A percentile compares a stretch with the other conserved stretches of the same genome.
Evolutionary conservation across 2,329 filamentous ascomycete genomes (phyloP).

Genomic region (Hypoxylon rubiginosum): DNA sequence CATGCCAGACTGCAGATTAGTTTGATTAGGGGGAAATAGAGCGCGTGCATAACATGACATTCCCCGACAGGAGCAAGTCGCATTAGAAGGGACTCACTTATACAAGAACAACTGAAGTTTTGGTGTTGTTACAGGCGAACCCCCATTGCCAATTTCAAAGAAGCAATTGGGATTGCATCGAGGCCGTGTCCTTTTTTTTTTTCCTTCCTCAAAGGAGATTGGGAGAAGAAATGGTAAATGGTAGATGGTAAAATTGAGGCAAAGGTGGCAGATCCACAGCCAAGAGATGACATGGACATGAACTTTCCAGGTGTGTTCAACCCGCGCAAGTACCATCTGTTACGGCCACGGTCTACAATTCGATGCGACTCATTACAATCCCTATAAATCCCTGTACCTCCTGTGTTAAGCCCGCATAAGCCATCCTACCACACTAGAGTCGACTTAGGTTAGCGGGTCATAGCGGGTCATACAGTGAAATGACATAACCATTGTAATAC

Average conservation of each 20-base stretch:
- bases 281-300: slow-evolving; percentile 31
- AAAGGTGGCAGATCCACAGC: slow-evolving; percentile 43
- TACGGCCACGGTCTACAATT: slow-evolving; percentile 19
- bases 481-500: slow-evolving; percentile 37
- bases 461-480: slow-evolving; percentile 27
- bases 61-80: slow-evolving; percentile 11
- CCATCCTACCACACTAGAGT: slow-evolving; percentile 24
- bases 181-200: neutral
- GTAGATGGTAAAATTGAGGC: too few relatives aligned
- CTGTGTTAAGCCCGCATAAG: slow-evolving; percentile 18
- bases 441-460: slow-evolving; percentile 21
- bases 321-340: slow-evolving; percentile 29
- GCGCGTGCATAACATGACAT: slow-evolving; percentile 19
- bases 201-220: slow-evolving; percentile 8
- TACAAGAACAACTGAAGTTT: slow-evolving; percentile 46
- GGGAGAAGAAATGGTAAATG: slow-evolving; percentile 25
- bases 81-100: slow-evolving; percentile 44
- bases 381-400: neutral
- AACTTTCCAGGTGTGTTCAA: slow-evolving; percentile 25
- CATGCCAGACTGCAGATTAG: slow-evolving; percentile 35
- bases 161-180: slow-evolving; percentile 28
- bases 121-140: slow-evolving; percentile 47
- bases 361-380: neutral
- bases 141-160: slow-evolving; percentile 38
- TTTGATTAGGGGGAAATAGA: slow-evolving; percentile 36